Percentiles rank a stretch among this genome's conserved stretches.
phyloP scores from a whole-genome alignment of 495 filamentous ascomycete species.

The Ramalina intermedia region DNA sequence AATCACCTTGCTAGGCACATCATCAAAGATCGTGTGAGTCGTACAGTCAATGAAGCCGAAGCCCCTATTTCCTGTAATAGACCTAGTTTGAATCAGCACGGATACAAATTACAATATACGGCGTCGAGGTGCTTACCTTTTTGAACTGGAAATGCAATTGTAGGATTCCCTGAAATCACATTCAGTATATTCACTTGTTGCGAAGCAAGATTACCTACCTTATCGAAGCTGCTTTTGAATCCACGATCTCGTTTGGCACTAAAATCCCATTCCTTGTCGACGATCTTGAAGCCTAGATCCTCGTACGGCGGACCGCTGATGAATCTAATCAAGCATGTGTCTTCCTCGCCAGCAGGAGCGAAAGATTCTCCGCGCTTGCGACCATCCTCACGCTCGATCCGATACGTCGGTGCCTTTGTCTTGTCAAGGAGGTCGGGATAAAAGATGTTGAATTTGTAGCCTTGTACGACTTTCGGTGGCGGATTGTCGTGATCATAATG shows the following conservation, averaged over 20 bases:
- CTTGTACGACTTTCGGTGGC: constrained; percentile 94
- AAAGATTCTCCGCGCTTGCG: constrained; percentile 81
- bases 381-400: constrained; percentile 84
- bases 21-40: too few species aligned
- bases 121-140: constrained; percentile 33
- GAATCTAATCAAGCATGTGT: constrained; percentile 93
- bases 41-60: not conserved
- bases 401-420: constrained; percentile 82
- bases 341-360: constrained; percentile 91
- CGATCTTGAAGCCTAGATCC: constrained; percentile 93
- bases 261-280: constrained; percentile 99
- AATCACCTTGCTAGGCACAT: too few species aligned
- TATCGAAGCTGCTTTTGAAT: constrained; percentile 94
- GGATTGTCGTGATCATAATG: constrained; percentile 99
- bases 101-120: not conserved
- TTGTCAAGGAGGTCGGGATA: constrained; percentile 98
- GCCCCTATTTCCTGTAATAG: constrained; percentile 47
- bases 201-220: constrained; percentile 43
- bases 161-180: constrained; percentile 58
- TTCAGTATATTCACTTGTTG: not conserved
- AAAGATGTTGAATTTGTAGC: constrained; percentile 99
- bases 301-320: constrained; percentile 93
- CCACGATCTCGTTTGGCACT: constrained; percentile 89
- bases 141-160: constrained; percentile 98
- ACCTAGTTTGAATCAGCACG: constrained; percentile 38